Percentiles rank a stretch among this genome's conserved stretches.
Evolutionary conservation across 2,329 filamentous ascomycete genomes (phyloP).

Genomic region (Venturia pyrina): DNA sequence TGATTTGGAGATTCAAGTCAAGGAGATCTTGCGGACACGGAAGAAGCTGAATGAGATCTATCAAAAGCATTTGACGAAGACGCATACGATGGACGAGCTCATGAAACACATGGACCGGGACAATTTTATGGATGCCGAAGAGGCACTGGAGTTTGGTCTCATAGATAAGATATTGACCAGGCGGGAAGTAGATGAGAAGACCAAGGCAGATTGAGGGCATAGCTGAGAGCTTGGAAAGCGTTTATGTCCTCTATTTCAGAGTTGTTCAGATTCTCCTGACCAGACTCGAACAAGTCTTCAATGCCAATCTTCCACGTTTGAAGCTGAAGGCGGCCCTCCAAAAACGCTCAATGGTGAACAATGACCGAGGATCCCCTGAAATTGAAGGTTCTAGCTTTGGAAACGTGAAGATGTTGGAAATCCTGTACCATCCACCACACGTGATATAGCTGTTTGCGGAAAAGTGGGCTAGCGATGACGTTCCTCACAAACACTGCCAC

Average conservation of each 20-base stretch:
- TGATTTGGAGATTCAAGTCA: constrained; percentile 94
- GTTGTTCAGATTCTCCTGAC: no score
- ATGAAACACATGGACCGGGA: constrained; percentile 95
- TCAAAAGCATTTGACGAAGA: constrained; percentile 69
- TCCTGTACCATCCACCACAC: neutral
- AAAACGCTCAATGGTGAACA: neutral
- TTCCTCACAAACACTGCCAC: neutral
- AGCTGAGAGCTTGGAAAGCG: neutral
- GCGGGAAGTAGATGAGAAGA: constrained; percentile 37
- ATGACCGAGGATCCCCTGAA: neutral
- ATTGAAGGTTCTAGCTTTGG: no score
- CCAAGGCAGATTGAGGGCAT: neutral
- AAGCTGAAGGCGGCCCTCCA: no score
- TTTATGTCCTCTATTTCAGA: no score
- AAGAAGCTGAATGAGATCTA: constrained; percentile 87
- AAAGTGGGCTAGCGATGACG: neutral
- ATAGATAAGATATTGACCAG: constrained; percentile 77
- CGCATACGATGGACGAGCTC: constrained; percentile 69
- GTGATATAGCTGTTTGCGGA: neutral
- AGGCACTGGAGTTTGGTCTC: constrained; percentile 83
- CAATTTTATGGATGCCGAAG: constrained; percentile 81
- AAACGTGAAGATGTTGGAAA: no score
- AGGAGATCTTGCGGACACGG: constrained; percentile 83
- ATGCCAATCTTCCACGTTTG: no score
- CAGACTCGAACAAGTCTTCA: no score